These are phyloP conservation scores for Plasmodium gonderi DNA, from an alignment of 169 alveolate genomes.

Conservation along the genomic window DNA sequence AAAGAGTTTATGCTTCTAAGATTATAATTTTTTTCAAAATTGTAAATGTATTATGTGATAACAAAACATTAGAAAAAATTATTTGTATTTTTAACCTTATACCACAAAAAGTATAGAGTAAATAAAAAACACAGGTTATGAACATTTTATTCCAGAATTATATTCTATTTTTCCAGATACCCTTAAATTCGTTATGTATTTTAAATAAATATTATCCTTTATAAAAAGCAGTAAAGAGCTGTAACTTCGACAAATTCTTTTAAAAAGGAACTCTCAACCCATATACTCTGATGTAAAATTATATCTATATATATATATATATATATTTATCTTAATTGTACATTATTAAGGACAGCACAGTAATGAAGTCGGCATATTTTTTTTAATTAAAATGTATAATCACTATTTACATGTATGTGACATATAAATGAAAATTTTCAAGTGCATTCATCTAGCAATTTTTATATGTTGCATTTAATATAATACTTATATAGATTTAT, in stretches of 20 bases:
- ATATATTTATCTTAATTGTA: no score
- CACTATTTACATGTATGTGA: no score
- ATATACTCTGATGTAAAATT: no score
- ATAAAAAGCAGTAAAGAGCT: not conserved
- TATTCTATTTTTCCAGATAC: not conserved
- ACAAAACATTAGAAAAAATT: not conserved
- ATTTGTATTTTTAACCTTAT: not conserved
- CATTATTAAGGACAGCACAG: no score
- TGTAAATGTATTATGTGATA: not conserved
- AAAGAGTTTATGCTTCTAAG: not conserved
- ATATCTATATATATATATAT: no score
- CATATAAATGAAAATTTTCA: no score
- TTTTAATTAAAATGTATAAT: no score
- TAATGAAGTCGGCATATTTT: no score
- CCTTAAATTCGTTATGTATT: not conserved
- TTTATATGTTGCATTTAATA: no score
- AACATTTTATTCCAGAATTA: not conserved
- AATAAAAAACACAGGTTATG: not conserved
- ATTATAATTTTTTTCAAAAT: not conserved
- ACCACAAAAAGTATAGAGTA: not conserved
- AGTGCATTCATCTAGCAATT: no score
- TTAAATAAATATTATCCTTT: not conserved
- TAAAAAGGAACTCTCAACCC: not conserved
- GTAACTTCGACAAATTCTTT: not conserved
- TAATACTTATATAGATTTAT: no score